Evolutionary conservation across 495 filamentous ascomycete genomes (phyloP), one percentile per base, ranked within the genome.

Genomic region (Trichoderma virens): DNA sequence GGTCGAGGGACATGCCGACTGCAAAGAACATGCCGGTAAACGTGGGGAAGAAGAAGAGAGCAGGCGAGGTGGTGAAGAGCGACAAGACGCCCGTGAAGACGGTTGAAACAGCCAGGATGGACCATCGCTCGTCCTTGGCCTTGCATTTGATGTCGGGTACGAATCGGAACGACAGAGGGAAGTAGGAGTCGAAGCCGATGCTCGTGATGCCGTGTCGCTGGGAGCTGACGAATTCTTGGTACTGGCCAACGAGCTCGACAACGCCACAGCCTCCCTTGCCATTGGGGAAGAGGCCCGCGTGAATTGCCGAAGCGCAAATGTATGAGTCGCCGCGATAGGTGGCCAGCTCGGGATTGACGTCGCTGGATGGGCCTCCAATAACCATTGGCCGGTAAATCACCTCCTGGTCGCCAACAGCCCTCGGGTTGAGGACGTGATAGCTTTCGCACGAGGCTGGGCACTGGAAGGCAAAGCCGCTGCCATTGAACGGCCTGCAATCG

Each of bases 291-390:
- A 90, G 69, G 13, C 91, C 91, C 0, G 88, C 82, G 70, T 96
- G 91, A 41, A 96, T 88, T 7, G 91, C 91, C 13, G 90, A 78
- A 56, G 86, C 85, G 71, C 91, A 96, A 63, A 94, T 84, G 68
- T 91, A 91, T 23, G 90, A 93, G 70, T 96, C 91, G 1, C 87
- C 88, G 2, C 91, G 85, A 71, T 96, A 96, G 76, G 59, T 81
- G 70, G 18, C 71, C 70, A 13, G 75, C 73, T 41, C 72, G 73
- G 14, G 73, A 11, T 61, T 2, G 27, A 30, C 65, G 3, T 75
- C 73, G n/a, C 77, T 73, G 6, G 81, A 72, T 5, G 89, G 86
- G 0, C 90, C 91, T 30, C 92, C 92, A 38, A 96, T 82, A 0
- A 96, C 86, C 56, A 93, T 78, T 0, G 85, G 82, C 62, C 78